These are phyloP conservation scores for Paxillus ammoniavirescens DNA, from an alignment of 768 basidiomycete species.

Conservation along the genomic window DNA sequence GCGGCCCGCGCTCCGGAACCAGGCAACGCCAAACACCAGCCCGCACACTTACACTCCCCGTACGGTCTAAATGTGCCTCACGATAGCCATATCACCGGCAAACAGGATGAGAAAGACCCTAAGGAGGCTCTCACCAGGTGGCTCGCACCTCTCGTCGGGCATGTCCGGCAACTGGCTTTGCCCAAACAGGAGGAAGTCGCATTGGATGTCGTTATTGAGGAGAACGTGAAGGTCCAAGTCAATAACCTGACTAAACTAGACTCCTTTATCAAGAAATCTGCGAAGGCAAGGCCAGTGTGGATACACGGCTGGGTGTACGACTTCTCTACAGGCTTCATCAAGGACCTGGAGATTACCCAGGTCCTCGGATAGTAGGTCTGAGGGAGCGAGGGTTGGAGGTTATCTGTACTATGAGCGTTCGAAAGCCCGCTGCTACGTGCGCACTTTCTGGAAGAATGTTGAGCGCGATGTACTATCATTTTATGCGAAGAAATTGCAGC, in stretches of 20 bases:
- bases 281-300: conserved; percentile 38
- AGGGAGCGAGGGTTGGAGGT: no score
- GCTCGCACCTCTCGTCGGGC: conserved; percentile 66
- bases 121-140: conserved; percentile 61
- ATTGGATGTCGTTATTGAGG: conserved; percentile 38
- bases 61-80: no score
- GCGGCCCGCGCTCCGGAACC: no score
- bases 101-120: conserved; percentile 25
- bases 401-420: background rate
- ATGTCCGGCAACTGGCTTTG: conserved; percentile 42
- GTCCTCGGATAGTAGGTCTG: conserved; percentile 23
- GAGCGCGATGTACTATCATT: no score
- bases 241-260: conserved; percentile 43
- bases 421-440: background rate
- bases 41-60: no score
- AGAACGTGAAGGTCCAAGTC: conserved; percentile 59
- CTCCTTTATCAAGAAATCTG: conserved; percentile 40
- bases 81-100: conserved; percentile 25
- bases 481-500: no score
- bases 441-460: no score
- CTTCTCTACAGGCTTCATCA: conserved; percentile 53
- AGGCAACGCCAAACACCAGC: no score
- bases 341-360: conserved; percentile 51
- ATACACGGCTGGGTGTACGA: conserved; percentile 79
- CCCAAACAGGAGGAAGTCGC: conserved; percentile 30